phyloP scores from a whole-genome alignment of 768 basidiomycete genomes.

The Lactarius deliciosus region DNA sequence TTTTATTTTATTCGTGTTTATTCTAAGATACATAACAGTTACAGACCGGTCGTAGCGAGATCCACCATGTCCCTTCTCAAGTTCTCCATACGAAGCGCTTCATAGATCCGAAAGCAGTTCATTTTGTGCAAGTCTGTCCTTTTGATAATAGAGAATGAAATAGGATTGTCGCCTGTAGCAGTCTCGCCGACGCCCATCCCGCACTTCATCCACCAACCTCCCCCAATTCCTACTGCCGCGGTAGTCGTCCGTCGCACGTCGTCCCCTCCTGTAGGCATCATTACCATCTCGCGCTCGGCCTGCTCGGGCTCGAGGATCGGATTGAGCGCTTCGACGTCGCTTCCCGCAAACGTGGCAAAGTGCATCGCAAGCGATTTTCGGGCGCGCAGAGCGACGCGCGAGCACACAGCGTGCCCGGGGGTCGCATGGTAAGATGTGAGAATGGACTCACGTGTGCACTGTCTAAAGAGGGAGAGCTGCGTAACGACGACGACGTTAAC shows the following conservation, averaged over 20 bases:
- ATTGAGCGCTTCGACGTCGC: constrained; percentile 43
- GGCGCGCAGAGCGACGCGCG: constrained; percentile 40
- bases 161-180: background rate
- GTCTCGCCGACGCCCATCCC: constrained; percentile 41
- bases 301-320: constrained; percentile 39
- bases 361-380: constrained; percentile 44
- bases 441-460: constrained; percentile 22
- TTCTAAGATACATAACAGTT: too few species aligned
- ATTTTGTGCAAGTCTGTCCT: too few species aligned
- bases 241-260: background rate
- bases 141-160: too few species aligned
- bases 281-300: constrained; percentile 37
- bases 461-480: constrained; percentile 30
- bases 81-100: too few species aligned
- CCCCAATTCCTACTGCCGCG: constrained; percentile 10
- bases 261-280: background rate
- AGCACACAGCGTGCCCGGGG: constrained; percentile 42
- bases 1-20: too few species aligned
- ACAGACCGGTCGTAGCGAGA: too few species aligned
- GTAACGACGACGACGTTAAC: too few species aligned
- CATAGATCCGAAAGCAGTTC: too few species aligned
- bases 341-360: constrained; percentile 46
- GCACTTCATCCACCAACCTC: constrained; percentile 35
- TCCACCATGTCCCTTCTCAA: too few species aligned
- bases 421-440: constrained; percentile 43